Percentiles rank a stretch among this genome's conserved stretches.
phyloP scores from a whole-genome alignment of 257 asterid genomes.

The Salvia rosmarinus region DNA sequence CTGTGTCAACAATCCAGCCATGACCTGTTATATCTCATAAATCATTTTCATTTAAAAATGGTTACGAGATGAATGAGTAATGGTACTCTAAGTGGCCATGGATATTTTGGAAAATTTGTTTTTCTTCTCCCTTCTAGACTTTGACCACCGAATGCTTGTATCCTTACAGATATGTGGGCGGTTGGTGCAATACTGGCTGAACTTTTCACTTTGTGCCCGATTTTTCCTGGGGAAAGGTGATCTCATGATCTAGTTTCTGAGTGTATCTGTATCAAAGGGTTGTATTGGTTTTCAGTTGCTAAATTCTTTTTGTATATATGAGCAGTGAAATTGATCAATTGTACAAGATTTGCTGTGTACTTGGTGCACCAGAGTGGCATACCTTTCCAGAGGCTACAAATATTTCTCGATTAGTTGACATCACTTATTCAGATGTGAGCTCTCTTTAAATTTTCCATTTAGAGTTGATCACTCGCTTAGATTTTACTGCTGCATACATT shows the following conservation, averaged over 20 bases:
- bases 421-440: conserved; percentile 66
- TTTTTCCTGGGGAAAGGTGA: conserved; percentile 98
- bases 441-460: neutral
- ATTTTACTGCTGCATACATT: conserved; percentile 25
- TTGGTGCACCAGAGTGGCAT: conserved; percentile 81
- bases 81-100: too few relatives aligned
- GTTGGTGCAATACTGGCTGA: conserved; percentile 94
- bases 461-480: neutral
- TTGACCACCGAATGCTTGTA: too few relatives aligned
- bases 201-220: conserved; percentile 81
- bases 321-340: conserved; percentile 90
- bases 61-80: too few relatives aligned
- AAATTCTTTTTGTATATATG: conserved; percentile 40
- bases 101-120: too few relatives aligned
- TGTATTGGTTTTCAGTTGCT: too few relatives aligned
- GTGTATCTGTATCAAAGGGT: neutral
- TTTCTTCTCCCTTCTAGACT: too few relatives aligned
- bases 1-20: too few relatives aligned
- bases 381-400: conserved; percentile 74
- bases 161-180: conserved; percentile 92
- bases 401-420: conserved; percentile 57
- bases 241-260: conserved; percentile 18
- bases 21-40: too few relatives aligned
- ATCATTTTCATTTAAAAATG: too few relatives aligned
- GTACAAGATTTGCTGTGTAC: conserved; percentile 85